Base-by-base conservation (phyloP, 2,329 filamentous ascomycete genomes). In the Pseudogymnoascus sp. region DNA sequence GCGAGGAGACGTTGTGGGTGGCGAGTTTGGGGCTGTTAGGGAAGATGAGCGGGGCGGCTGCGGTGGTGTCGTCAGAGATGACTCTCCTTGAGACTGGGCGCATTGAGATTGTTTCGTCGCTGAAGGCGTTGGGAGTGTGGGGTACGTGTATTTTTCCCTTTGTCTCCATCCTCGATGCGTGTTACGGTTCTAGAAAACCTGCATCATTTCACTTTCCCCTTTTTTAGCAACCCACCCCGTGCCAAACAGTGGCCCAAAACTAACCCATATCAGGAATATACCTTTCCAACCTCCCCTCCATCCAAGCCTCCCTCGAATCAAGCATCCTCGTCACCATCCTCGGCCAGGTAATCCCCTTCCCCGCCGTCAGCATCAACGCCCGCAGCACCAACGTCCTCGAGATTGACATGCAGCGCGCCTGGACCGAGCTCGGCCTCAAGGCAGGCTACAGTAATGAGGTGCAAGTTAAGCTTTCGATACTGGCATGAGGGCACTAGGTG, bases 31-130 rank as follows among this genome's bases (percentile, higher is more conserved):
- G 93, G 0, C 78, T 97, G 1, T 67, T 96, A 3, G 89, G 84
- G 1, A 96, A 97, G 75, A 96, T 97, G 90, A 91, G 91, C 0
- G 93, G 92, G 0, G 86, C 88, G 0, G 92, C 91, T 1, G 92
- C 91, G 0, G 82, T 96, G 7, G 78, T 88, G 1, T 80, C 79
- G 38, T 87, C 79, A n/a, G 80, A 83, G 29, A 81, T 87, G 50
- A 82, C 81, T 35, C 72, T 87, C 46, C 76, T 82, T 37, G 78
- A 81, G 7, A 87, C 84, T 63, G 85, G 86, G 0, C 78, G 85
- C 15, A 76, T 95, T 19, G 75, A 84, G 7, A 76, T 96, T 11
- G 84, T 86, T 69, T 84, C 88, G 1, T 83, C 82, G 13, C 72
- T 97, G 44, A 97, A 96, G 73, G 92, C 92, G 0, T 76, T 97